phyloP scores from a whole-genome alignment of 176 grass and related monocot genomes.

The Oropetium thomaeum region DNA sequence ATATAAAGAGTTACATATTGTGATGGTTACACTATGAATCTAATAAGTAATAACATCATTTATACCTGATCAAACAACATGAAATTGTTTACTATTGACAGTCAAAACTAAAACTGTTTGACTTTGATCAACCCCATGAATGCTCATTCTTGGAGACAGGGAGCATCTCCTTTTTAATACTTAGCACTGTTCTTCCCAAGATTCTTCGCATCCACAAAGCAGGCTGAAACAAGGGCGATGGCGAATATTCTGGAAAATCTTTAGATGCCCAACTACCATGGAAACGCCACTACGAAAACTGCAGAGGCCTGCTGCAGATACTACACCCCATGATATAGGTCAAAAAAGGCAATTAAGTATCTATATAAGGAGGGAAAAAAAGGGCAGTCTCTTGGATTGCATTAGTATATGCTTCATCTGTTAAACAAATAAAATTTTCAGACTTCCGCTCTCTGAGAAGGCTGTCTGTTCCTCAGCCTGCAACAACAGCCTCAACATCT shows the following conservation, averaged over 20 bases:
- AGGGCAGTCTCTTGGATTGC: constrained; percentile 18
- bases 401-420: constrained; percentile 25
- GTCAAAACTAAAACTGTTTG: too few species aligned
- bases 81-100: too few species aligned
- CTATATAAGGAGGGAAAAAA: constrained; percentile 14
- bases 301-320: constrained; percentile 25
- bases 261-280: neutral
- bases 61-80: too few species aligned
- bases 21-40: too few species aligned
- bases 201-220: constrained; percentile 16
- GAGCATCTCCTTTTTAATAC: neutral
- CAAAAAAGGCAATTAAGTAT: constrained; percentile 26
- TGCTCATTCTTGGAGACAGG: too few species aligned
- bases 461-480: constrained; percentile 36
- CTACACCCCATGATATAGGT: constrained; percentile 19
- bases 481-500: constrained; percentile 63
- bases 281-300: constrained; percentile 9
- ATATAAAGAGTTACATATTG: too few species aligned
- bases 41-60: too few species aligned
- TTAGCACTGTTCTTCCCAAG: constrained; percentile 6
- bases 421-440: constrained; percentile 26
- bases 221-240: constrained; percentile 26
- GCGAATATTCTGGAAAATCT: constrained; percentile 11
- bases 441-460: constrained; percentile 8
- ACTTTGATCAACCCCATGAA: too few species aligned